Conservation (phyloP, 345 rosid species). For the Combretum micranthum region DNA sequence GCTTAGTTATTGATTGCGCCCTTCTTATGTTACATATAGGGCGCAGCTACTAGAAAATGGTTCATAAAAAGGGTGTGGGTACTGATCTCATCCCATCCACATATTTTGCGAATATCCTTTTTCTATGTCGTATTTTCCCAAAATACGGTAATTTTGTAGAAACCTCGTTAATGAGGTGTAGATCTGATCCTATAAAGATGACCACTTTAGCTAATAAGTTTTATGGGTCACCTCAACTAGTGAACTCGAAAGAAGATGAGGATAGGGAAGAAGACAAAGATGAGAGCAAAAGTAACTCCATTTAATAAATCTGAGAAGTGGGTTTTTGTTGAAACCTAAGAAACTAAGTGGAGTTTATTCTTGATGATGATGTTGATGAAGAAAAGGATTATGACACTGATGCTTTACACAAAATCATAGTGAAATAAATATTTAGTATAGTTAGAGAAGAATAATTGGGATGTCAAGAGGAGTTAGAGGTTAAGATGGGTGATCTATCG, state of each 20-base stretch:
- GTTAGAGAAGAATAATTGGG: too few species aligned
- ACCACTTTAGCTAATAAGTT: slow-evolving; percentile 75
- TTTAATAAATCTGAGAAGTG: background rate
- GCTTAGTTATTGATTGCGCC: too few species aligned
- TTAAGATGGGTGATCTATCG: background rate
- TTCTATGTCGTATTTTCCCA: too few species aligned
- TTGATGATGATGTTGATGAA: slow-evolving; percentile 11
- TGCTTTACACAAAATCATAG: background rate
- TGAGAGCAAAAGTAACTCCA: background rate
- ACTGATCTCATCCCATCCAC: too few species aligned
- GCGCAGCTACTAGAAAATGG: too few species aligned
- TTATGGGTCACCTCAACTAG: slow-evolving; percentile 48
- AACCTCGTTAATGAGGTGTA: slow-evolving; percentile 85
- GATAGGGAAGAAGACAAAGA: slow-evolving; percentile 11
- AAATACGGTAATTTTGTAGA: too few species aligned
- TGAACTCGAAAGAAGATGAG: slow-evolving; percentile 14
- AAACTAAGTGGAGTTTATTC: background rate
- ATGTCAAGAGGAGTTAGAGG: too few species aligned
- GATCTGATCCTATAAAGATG: slow-evolving; percentile 94
- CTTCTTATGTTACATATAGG: too few species aligned
- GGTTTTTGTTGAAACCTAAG: slow-evolving; percentile 3
- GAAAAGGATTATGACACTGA: slow-evolving; percentile 3
- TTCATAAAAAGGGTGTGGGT: too few species aligned
- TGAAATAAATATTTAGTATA: too few species aligned
- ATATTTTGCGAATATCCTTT: too few species aligned